These are phyloP conservation scores for Ophiobolus disseminans DNA, from an alignment of 2,329 filamentous ascomycete species.

Conservation along the genomic window DNA sequence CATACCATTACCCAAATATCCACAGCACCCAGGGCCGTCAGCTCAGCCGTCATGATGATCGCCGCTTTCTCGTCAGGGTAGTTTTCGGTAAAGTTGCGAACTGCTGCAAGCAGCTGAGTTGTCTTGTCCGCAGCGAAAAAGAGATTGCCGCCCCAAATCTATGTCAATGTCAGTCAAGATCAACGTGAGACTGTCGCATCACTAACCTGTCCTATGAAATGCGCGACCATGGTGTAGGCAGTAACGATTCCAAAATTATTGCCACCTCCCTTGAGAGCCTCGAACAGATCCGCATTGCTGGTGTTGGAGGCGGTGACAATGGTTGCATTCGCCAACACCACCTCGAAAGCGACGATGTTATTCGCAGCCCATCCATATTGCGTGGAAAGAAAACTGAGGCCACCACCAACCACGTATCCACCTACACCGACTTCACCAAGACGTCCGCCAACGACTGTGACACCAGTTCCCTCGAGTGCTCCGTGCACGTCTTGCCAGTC, in stretches of 20 bases:
- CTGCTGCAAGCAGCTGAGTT: conserved; percentile 52
- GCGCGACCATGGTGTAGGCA: conserved; percentile 31
- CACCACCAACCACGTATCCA: conserved; percentile 54
- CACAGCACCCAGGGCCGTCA: conserved; percentile 53
- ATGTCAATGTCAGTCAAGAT: conserved; percentile 10
- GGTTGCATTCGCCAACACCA: conserved; percentile 55
- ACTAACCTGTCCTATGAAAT: conserved; percentile 31
- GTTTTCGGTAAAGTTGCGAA: conserved; percentile 63
- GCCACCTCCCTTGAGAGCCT: conserved; percentile 53
- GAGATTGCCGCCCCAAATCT: conserved; percentile 56
- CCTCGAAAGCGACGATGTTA: conserved; percentile 56
- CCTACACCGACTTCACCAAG: conserved; percentile 57
- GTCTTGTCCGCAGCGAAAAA: conserved; percentile 51
- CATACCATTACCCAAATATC: conserved; percentile 67
- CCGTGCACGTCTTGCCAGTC: conserved; percentile 45
- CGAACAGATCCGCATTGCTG: conserved; percentile 51
- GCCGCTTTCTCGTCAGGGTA: conserved; percentile 67
- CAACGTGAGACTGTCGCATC: conserved; percentile 7
- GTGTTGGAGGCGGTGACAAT: conserved; percentile 51
- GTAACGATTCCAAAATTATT: conserved; percentile 57
- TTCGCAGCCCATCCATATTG: conserved; percentile 57
- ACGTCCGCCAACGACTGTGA: conserved; percentile 53
- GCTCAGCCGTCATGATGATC: conserved; percentile 64
- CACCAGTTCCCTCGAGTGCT: conserved; percentile 37
- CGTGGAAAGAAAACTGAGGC: conserved; percentile 48